phyloP scores from a whole-genome alignment of 495 filamentous ascomycete species.

The Xylaria venustula region DNA sequence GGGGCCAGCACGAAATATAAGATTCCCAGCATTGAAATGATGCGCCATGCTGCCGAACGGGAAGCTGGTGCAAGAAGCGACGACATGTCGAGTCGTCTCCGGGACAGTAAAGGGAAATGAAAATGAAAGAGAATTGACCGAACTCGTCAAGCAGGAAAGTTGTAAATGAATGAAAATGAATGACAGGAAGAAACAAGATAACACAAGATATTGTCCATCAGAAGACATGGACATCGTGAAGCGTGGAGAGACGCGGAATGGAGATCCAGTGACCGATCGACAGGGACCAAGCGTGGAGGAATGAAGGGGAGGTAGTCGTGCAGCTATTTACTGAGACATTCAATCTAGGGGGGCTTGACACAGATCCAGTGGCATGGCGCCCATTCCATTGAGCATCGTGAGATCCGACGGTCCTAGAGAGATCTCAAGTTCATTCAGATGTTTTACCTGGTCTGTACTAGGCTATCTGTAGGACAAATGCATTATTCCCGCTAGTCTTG shows the following conservation, averaged over 20 bases:
- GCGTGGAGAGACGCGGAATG: background rate
- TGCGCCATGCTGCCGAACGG: background rate
- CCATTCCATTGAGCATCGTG: background rate
- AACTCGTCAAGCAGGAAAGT: background rate
- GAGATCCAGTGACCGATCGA: conserved; percentile 3
- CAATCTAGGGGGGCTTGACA: background rate
- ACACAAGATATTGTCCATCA: background rate
- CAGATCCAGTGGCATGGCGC: background rate
- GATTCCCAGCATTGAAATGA: background rate
- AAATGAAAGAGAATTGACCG: background rate
- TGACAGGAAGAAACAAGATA: background rate
- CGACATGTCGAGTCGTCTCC: background rate
- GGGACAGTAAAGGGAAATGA: background rate
- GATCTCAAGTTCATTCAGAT: background rate
- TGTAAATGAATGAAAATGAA: too few relatives aligned
- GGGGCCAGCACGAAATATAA: background rate
- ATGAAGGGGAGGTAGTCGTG: conserved; percentile 1
- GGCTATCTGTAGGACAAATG: too few relatives aligned
- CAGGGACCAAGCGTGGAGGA: background rate
- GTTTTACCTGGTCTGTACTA: background rate
- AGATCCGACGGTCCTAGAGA: background rate
- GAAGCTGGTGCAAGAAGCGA: background rate
- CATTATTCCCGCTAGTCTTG: too few relatives aligned
- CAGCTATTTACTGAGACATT: background rate
- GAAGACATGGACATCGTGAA: conserved; percentile 1